Base-by-base conservation (phyloP, 805 yeast genomes). In the Candida orba region DNA sequence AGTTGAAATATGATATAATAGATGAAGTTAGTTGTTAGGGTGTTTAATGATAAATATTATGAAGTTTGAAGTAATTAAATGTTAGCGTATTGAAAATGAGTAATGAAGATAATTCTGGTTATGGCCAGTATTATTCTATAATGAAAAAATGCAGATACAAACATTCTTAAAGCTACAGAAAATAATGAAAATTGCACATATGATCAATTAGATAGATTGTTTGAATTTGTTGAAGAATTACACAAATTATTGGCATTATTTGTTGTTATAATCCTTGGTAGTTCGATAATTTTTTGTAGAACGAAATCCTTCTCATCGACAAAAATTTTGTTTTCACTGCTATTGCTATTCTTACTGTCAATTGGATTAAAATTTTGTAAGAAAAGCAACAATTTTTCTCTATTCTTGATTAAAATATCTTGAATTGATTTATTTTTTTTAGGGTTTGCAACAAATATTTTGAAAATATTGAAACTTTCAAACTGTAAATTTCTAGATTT, bases 391-490 rank as follows among this genome's bases (percentile, higher is more conserved):
- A 91, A 73, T 56, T 84, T 86, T 34, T 78, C 84, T 56, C 88
- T 79, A 63, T 93, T 93, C 58, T 90, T 89, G 37, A 81, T 76
- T 51, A 93, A 69, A 18, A 91, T 84, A 62, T 91, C 96, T 42
- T 75, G 66, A 3, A 93, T 79, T 8, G 82, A 78, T 60, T 82
- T 88, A 3, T 88, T 72, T 61, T 90, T 90, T 50, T 83, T 80
- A 6, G 99, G 99, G 63, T 93, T 93, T 5, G 96, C 98, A n/a
- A 89, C 89, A 64, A 93, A 88, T 34, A 90, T 84, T 65, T 91
- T 93, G 68, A 93, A 91, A 33, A 91, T 83, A 52, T 93, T 90
- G 59, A 93, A 93, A 4, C 95, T 89, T 62, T 93, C 98, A 43
- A 78, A 64, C 60, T 90, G 96, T 46, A 93, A 73, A 62, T 90